These are phyloP conservation scores for Collybiopsis luxurians DNA, from an alignment of 768 basidiomycete genomes.

Conservation along the genomic window DNA sequence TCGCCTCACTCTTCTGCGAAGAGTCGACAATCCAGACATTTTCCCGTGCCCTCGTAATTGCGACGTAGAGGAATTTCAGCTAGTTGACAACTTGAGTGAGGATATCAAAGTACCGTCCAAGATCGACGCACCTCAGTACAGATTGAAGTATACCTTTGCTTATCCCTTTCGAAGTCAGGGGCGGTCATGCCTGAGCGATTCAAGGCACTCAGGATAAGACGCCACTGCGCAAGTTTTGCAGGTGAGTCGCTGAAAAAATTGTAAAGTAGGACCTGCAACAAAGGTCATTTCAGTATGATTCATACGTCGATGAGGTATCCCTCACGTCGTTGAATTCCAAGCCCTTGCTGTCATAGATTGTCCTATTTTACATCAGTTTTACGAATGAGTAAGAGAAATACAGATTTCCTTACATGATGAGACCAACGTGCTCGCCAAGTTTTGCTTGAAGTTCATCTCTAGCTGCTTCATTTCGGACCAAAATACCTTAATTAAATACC, in stretches of 20 bases:
- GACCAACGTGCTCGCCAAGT: constrained; percentile 52
- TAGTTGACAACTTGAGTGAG: constrained; percentile 17
- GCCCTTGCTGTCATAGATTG: constrained; percentile 64
- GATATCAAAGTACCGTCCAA: neutral
- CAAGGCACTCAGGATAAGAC: constrained; percentile 47
- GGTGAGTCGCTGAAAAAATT: constrained; percentile 73
- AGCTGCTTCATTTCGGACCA: constrained; percentile 63
- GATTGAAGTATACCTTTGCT: constrained; percentile 47
- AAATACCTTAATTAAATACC: too few species aligned
- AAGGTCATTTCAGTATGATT: neutral
- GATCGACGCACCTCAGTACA: constrained; percentile 50
- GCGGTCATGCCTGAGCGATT: constrained; percentile 23
- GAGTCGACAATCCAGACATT: constrained; percentile 70
- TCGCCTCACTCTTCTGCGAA: constrained; percentile 52
- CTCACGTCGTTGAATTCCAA: constrained; percentile 64
- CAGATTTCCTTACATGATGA: constrained; percentile 45
- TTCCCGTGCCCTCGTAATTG: constrained; percentile 65
- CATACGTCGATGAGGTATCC: neutral
- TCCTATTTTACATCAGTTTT: constrained; percentile 27
- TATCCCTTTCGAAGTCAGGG: constrained; percentile 51
- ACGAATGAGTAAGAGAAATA: neutral
- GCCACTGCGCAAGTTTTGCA: constrained; percentile 52
- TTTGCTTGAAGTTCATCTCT: constrained; percentile 42
- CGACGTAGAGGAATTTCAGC: constrained; percentile 72
- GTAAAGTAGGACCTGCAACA: constrained; percentile 62